These are phyloP conservation scores for Alternaria angustiovoidea DNA, from an alignment of 2,329 filamentous ascomycete genomes.

Conservation along the genomic window DNA sequence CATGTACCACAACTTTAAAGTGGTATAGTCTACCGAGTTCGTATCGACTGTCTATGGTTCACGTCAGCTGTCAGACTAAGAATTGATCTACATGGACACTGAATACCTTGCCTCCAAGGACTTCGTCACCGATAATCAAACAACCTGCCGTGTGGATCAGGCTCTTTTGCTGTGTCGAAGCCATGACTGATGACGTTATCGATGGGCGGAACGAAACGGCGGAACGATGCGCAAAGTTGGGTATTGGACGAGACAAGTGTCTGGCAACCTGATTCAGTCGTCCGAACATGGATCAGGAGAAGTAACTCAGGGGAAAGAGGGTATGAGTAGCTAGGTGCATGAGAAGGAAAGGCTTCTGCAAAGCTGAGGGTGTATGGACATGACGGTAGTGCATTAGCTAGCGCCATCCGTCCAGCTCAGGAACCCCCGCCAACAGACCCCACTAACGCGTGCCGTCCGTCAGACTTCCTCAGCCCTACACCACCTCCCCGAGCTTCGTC, in stretches of 20 bases:
- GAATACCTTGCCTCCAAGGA: constrained; percentile 87
- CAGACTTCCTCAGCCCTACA: constrained; percentile 32
- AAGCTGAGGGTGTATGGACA: constrained; percentile 10
- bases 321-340: constrained; percentile 32
- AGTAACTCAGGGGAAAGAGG: background rate
- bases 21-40: constrained; percentile 58
- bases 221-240: constrained; percentile 63
- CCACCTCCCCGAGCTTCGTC: constrained; percentile 9
- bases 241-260: constrained; percentile 71
- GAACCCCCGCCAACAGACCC: constrained; percentile 19
- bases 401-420: constrained; percentile 18
- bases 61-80: constrained; percentile 27
- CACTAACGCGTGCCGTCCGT: constrained; percentile 13
- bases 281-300: constrained; percentile 70
- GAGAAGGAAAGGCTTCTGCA: constrained; percentile 12
- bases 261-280: constrained; percentile 76
- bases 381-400: constrained; percentile 19
- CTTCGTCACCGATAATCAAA: constrained; percentile 96
- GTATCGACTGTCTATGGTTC: constrained; percentile 67
- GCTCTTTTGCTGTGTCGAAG: constrained; percentile 64
- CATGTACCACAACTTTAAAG: background rate
- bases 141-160: constrained; percentile 90
- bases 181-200: constrained; percentile 55
- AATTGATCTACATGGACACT: constrained; percentile 20
- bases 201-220: constrained; percentile 43